Base-by-base conservation (phyloP, 306 rosid genomes). In the Cicer cuneatum region DNA sequence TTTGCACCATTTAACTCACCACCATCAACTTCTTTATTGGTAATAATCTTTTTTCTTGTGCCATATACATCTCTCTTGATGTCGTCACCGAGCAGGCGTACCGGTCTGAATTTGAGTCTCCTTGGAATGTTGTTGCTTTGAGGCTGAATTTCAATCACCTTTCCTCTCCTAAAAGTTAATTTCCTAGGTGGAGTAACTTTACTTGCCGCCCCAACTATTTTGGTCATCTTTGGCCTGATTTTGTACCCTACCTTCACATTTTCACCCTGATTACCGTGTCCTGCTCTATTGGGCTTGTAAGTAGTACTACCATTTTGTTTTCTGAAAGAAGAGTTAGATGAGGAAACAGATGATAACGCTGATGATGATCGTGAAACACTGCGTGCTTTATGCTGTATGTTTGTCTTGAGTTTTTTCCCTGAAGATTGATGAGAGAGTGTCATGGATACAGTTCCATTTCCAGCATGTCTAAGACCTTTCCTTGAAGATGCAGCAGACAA, bases 41-140 rank as follows among this genome's bases (percentile, higher is more conserved):
- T 6, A 29, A 19, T 5, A 69, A 6, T 65, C 58, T 77, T 71
- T 73, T 48, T 84, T 80, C 66, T 78, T 14, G 56, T 42, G 19
- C 58, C 46, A 21, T 40, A 74, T 52, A 74, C 78, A 41, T 80
- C 74, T 72, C 53, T 85, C n/a, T 48, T 80, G 53, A 8, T 16
- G 75, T 81, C 81, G 64, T 88, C 90, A 21, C 78, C 64, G 1
- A 79, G 80, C 42, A 53, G 51, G 52, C 83, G 84, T 21, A 43
- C 88, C 64, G 86, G 85, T 84, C 76, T 81, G 82, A 93, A 93
- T 80, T 88, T 89, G 81, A 91, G 97, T 76, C 90, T 88, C 79
- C 88, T 80, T 41, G 90, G 72, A 72, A 81, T 7, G 72, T 6
- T 85, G 84, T 78, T 70, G 65, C 6, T 80, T 65, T 83, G 89